Evolutionary conservation across 108 stramenopile species (phyloP).

Genomic region (Craspedostauros australis): DNA sequence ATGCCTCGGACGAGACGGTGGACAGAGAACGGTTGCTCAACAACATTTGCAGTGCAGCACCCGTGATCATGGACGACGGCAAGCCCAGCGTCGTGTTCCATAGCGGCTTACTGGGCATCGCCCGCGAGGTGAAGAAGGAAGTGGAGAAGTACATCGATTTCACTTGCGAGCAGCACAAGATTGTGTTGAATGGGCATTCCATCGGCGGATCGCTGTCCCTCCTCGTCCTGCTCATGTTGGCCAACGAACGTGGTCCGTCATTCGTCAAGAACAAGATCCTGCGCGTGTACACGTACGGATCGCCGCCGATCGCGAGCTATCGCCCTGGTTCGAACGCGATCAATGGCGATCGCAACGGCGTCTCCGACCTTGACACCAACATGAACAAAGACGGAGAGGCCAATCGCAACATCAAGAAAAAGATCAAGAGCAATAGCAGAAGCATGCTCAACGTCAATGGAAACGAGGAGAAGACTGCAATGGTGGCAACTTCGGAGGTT

Average conservation of each 20-base stretch:
- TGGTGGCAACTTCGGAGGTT: too few relatives aligned
- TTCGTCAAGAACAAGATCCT: conserved; percentile 46
- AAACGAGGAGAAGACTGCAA: too few relatives aligned
- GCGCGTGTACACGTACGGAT: conserved; percentile 65
- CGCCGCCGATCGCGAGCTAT: conserved; percentile 62
- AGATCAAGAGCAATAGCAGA: too few relatives aligned
- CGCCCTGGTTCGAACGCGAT: too few relatives aligned
- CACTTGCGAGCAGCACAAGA: conserved; percentile 47
- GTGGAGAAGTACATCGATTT: conserved; percentile 55
- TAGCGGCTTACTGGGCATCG: conserved; percentile 56
- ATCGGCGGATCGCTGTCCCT: conserved; percentile 78
- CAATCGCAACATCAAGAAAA: too few relatives aligned
- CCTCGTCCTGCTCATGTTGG: conserved; percentile 45
- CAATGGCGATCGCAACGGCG: too few relatives aligned
- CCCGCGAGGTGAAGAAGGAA: conserved; percentile 51
- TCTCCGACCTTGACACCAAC: too few relatives aligned
- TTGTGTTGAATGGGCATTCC: conserved; percentile 77
- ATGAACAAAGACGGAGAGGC: too few relatives aligned
- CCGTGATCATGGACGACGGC: conserved; percentile 25
- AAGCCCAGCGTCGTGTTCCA: conserved; percentile 47
- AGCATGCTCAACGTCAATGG: too few relatives aligned
- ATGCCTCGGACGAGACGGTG: conserved; percentile 78
- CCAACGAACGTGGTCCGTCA: conserved; percentile 43
- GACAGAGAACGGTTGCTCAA: conserved; percentile 65
- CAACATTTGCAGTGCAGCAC: conserved; percentile 50